Percentiles rank a stretch among this genome's conserved stretches.
Evolutionary conservation across 2,329 filamentous ascomycete species (phyloP).

Genomic region (Cordyceps cateniannulata): DNA sequence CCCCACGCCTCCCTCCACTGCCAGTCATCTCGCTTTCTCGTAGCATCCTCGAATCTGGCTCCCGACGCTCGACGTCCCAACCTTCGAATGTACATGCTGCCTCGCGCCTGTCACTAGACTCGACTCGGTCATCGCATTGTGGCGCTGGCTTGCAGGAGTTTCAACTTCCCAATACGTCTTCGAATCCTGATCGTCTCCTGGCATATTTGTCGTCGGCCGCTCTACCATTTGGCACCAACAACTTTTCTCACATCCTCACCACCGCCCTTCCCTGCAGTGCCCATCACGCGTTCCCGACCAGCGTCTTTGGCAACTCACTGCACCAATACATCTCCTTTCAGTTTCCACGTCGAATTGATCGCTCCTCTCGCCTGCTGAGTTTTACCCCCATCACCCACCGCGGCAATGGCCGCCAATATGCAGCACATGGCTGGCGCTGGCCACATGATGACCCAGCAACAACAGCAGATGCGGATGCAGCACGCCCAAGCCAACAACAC

Average conservation of each 20-base stretch:
- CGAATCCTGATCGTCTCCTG: too few species aligned
- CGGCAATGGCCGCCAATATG: constrained; percentile 56
- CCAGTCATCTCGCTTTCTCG: not conserved
- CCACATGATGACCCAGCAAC: constrained; percentile 35
- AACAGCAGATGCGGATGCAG: constrained; percentile 30
- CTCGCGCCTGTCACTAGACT: not conserved
- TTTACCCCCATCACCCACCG: constrained; percentile 16
- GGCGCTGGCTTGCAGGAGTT: not conserved
- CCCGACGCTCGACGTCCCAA: not conserved
- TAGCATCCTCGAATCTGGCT: not conserved
- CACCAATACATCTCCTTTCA: not conserved
- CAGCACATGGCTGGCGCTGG: constrained; percentile 45
- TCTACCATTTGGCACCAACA: not conserved
- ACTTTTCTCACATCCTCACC: not conserved
- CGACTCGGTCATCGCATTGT: not conserved
- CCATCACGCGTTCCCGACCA: not conserved
- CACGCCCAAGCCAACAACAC: constrained; percentile 4
- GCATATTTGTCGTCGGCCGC: not conserved
- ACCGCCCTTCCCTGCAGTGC: not conserved
- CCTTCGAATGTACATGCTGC: not conserved
- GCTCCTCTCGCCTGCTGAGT: not conserved
- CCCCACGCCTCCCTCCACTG: not conserved
- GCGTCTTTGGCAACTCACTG: not conserved
- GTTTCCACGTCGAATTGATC: not conserved
- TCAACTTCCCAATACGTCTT: not conserved